Evolutionary conservation across 768 basidiomycete genomes (phyloP), one percentile per base, ranked within the genome.

Genomic region (Suillus subluteus): DNA sequence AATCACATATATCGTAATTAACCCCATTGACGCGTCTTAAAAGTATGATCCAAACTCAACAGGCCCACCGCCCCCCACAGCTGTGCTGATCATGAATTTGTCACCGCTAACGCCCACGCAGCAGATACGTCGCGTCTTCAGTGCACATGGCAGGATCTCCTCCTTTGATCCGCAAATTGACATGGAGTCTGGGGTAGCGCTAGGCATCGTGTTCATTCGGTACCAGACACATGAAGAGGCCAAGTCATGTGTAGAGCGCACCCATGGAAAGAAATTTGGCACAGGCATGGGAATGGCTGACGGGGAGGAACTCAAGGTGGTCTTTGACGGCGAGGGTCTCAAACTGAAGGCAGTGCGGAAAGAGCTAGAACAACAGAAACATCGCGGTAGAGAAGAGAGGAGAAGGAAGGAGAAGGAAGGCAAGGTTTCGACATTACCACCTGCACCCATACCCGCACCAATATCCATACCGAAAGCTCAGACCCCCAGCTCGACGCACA

Each of bases 131-230:
- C 83, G 86, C 4, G 86, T 91, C 72, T 90, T 97, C 73, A 73
- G 82, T 6, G 67, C 79, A 11, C 82, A 91, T 72, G 96, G 95
- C 2, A 74, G 79, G 18, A 80, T 96, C 65, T 65, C 79, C 7
- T 84, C 87, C 4, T 88, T 94, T 65, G 93, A 96, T 65, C 84
- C 89, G 13, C 91, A 95, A 72, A 86, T 91, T 66, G 92, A 97
- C 78, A 84, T 85, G 65, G 82, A 84, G 62, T 94, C 88, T n/a
- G 96, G 95, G 4, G 89, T 87, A 59, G 86, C 90, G 2, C 84
- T 98, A 1, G 96, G 96, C 3, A 86, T 98, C 50, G 87, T 94
- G 50, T 87, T 87, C 73, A 84, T 98, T 68, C 87, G 85, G 69
- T 98, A 80, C 73, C 73, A 77, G 21, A 79, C 84, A 0, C 87